Base-by-base conservation (phyloP, 2,329 filamentous ascomycete genomes). In the Epichloe festucae region DNA sequence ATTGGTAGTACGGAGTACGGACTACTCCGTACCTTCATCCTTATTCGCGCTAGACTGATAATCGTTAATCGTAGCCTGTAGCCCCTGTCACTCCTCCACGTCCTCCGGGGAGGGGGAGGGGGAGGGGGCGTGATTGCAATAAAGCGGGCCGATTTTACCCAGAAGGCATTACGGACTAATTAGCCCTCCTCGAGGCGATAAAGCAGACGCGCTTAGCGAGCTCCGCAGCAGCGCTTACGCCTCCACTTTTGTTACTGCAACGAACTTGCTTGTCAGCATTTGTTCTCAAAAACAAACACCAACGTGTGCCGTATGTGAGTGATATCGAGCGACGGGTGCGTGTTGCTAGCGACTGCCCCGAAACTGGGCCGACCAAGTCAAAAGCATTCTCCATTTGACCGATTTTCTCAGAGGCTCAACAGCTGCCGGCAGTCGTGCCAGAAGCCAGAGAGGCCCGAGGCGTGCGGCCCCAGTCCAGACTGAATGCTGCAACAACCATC, bases 121-220 rank as follows among this genome's bases (percentile, higher is more conserved):
- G 3, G 4, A 23, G 5, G 2, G 12, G 38, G 23, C n/a, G 46
- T 48, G 36, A 7, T 21, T 17, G 4, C 31, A 41, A 39, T 8
- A 49, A 44, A n/a, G 17, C 48, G 27, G 31, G 6, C 27, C 15
- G 17, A 36, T 31, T 43, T 23, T 17, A 41, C 38, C 27, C 47
- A 6, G n/a, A n/a, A 27, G 14, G 7, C 5, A 34, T 10, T 34
- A 21, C 19, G 19, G 19, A 21, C 19, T 21, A 17, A 47, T 39
- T 39, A 47, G 17, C 27, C n/a, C 27, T n/a, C 43, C 31, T 46
- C 43, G 43, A 47, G 23, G 39, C 44, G 44, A 41, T 34, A 41
- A 35, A 43, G 36, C 31, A 46, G 41, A 46, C 51, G 51, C 51
- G 51, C 46, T 52, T 40, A 41, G 51, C 51, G 51, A 48, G 23